These are phyloP conservation scores for Flaveria robusta DNA, from an alignment of 129 eudicot genomes.

Conservation along the genomic window DNA sequence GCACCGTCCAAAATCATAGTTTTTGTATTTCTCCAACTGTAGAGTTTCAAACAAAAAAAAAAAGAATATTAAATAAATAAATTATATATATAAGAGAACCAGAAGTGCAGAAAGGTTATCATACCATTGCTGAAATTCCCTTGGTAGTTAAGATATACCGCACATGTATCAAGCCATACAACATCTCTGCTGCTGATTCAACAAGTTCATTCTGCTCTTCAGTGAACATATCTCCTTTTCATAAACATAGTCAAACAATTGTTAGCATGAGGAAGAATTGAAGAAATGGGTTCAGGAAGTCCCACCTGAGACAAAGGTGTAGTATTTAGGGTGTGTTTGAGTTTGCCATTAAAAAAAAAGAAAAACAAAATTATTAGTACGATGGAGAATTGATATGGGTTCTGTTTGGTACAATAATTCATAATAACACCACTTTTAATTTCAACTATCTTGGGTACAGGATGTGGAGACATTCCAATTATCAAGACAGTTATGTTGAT, in stretches of 20 bases:
- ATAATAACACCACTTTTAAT: neutral
- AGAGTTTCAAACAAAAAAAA: neutral
- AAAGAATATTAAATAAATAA: neutral
- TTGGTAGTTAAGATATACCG: slow-evolving; percentile 78
- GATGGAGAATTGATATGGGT: neutral
- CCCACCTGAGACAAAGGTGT: neutral
- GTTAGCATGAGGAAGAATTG: slow-evolving; percentile 5
- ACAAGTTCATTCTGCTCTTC: slow-evolving; percentile 94
- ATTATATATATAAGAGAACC: neutral
- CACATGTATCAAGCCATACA: slow-evolving; percentile 86
- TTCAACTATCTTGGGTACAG: neutral
- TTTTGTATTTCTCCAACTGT: slow-evolving; percentile 94
- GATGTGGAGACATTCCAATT: neutral
- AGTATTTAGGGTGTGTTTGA: neutral
- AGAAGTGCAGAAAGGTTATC: neutral
- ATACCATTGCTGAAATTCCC: slow-evolving; percentile 95
- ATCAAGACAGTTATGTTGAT: neutral
- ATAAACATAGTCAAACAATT: slow-evolving; percentile 26
- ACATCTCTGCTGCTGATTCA: slow-evolving; percentile 96
- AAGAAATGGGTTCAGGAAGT: slow-evolving; percentile 6
- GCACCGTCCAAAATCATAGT: slow-evolving; percentile 93
- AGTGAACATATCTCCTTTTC: slow-evolving; percentile 80
- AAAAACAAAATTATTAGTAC: neutral
- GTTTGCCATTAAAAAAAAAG: neutral
- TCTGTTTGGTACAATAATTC: neutral